Base-by-base conservation (phyloP, 2,329 filamentous ascomycete genomes). In the Daldinia sp. region DNA sequence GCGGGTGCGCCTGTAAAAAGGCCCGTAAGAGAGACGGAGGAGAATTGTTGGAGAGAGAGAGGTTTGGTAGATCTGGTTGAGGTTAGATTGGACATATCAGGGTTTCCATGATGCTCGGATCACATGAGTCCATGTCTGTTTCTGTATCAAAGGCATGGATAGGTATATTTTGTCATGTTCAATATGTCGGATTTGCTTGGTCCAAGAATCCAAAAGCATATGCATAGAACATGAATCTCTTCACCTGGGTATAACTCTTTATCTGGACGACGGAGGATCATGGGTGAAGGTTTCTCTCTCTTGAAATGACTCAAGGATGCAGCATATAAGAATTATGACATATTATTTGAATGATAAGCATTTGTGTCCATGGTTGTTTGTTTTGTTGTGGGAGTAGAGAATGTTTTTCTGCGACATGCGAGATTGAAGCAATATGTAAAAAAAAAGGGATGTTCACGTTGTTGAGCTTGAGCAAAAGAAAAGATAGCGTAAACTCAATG, bases 71-170 rank as follows among this genome's bases (percentile, higher is more conserved):
- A 61, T 39, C 51, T 57, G 51, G 35, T 55, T 39, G 44, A 61
- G 51, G 20, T 41, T 63, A 66, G 61, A 64, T 57, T 57, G 53
- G 60, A 42, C 55, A 62, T 44, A 28, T 57, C 13, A 44, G 59
- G 48, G 42, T 33, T 62, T 48, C 53, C 50, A 37, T 48, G 28
- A 20, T 26, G 50, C 37, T 41, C 61, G 61, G 58, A 55, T 50
- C 37, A 30, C 54, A 67, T 67, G 60, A 51, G 57, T 54, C 60
- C 53, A 60, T 23, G 68, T 33, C 37, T 60, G 18, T 65, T 51
- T 63, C 44, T 63, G 50, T 69, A 61, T 23, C 60, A 33, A 55
- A 33, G 53, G 50, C 46, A 37, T 54, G 48, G 35, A 30, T 39
- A 13, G 10, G 35, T 13, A 39, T 39, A 41, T 23, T 60, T 41